These are phyloP conservation scores for Clavispora fructus DNA, from an alignment of 805 yeast species.

Conservation along the genomic window DNA sequence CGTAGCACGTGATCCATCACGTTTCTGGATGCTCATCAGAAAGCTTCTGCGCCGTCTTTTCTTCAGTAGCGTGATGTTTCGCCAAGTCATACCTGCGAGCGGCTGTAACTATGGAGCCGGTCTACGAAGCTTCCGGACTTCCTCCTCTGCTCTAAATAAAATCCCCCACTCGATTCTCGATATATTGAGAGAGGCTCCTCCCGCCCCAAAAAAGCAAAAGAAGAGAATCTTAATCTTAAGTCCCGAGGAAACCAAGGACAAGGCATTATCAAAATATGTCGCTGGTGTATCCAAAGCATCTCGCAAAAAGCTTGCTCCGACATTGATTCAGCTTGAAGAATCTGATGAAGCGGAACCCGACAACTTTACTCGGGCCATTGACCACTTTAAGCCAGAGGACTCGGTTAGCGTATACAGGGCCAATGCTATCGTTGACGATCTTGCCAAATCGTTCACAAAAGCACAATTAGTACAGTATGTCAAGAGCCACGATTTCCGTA, in stretches of 20 bases:
- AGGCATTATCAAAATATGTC: conserved; percentile 4
- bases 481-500: background rate
- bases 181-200: background rate
- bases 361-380: background rate
- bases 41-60: background rate
- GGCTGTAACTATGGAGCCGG: background rate
- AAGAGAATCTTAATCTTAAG: conserved; percentile 10
- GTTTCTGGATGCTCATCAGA: background rate
- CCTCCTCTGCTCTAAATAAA: background rate
- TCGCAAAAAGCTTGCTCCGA: background rate
- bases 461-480: conserved; percentile 11
- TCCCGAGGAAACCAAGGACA: conserved; percentile 14
- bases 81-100: background rate
- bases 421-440: background rate
- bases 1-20: background rate
- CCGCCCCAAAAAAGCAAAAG: background rate
- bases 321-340: background rate
- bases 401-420: background rate
- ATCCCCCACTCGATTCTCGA: background rate
- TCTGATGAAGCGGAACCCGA: background rate
- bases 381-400: background rate
- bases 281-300: background rate
- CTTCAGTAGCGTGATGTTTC: background rate
- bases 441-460: conserved; percentile 10
- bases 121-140: background rate